Conservation (phyloP, 148 eudicot genomes). For the Bassia scoparia region DNA sequence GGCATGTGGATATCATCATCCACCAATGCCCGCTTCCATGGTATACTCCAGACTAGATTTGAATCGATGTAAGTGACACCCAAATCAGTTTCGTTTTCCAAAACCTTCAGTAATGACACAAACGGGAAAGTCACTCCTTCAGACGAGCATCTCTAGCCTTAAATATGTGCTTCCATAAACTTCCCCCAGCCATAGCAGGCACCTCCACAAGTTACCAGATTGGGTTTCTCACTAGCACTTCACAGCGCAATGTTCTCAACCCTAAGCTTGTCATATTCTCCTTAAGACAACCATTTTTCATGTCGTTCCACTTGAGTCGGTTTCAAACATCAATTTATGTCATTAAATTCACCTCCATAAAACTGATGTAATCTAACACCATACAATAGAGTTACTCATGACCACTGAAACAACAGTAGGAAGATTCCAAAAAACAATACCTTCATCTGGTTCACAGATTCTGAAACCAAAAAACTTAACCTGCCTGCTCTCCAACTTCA, state of each 20-base stretch:
- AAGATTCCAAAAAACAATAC: constrained; percentile 28
- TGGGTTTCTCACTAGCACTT: constrained; percentile 54
- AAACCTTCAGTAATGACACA: constrained; percentile 37
- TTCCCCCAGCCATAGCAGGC: constrained; percentile 40
- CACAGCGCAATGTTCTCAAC: constrained; percentile 57
- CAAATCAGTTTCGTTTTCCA: constrained; percentile 42
- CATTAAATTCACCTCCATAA: background rate
- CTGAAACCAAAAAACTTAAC: constrained; percentile 95
- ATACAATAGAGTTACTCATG: background rate
- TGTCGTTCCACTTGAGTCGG: constrained; percentile 63
- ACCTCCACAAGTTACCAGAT: constrained; percentile 58
- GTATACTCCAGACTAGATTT: constrained; percentile 47
- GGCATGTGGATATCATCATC: constrained; percentile 31
- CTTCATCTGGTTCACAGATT: constrained; percentile 89
- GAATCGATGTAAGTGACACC: constrained; percentile 24
- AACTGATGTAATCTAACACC: background rate
- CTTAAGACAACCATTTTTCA: constrained; percentile 56
- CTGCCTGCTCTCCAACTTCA: constrained; percentile 53
- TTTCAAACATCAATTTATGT: background rate
- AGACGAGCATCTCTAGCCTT: constrained; percentile 54
- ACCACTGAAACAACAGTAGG: background rate
- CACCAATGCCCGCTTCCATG: constrained; percentile 36
- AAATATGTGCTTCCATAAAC: constrained; percentile 43
- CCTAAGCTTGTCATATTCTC: constrained; percentile 55
- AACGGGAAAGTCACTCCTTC: constrained; percentile 58